Conservation (phyloP, 176 grass and related monocot species). For the Elymus sibiricus region DNA sequence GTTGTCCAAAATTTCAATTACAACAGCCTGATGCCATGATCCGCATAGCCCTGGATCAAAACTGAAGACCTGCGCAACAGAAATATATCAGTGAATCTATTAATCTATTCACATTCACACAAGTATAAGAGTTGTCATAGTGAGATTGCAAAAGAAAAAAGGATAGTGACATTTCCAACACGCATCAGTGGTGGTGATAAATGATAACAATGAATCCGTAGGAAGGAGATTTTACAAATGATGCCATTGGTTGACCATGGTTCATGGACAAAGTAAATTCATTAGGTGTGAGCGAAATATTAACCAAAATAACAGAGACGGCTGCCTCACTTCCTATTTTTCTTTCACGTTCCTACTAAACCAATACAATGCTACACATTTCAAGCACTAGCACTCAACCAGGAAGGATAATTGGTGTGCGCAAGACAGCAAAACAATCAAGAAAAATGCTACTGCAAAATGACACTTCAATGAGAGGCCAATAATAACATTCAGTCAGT, state of each 20-base stretch:
- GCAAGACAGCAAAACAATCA: background rate
- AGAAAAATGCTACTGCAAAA: background rate
- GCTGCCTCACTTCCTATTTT: background rate
- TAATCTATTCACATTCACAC: constrained; percentile 3
- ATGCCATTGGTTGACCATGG: background rate
- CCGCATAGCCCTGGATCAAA: constrained; percentile 41
- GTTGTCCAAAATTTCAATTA: constrained; percentile 33
- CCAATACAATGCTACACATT: constrained; percentile 5
- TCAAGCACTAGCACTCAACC: background rate
- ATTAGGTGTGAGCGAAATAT: background rate
- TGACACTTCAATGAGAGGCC: background rate
- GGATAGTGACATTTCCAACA: background rate
- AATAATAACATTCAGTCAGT: constrained; percentile 4
- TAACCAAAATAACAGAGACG: background rate
- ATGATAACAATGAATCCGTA: background rate
- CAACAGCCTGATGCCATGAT: constrained; percentile 43
- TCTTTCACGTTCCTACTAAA: background rate
- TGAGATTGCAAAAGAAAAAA: constrained; percentile 7
- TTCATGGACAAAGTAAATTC: background rate
- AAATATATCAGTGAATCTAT: background rate
- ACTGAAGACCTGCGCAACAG: constrained; percentile 27
- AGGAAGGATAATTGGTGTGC: background rate
- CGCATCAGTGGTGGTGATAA: background rate
- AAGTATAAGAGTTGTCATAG: background rate
- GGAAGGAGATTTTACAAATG: background rate